Percentiles rank a stretch among this genome's conserved stretches.
Conservation (phyloP, 768 basidiomycete species). For the Trametes meyenii region DNA sequence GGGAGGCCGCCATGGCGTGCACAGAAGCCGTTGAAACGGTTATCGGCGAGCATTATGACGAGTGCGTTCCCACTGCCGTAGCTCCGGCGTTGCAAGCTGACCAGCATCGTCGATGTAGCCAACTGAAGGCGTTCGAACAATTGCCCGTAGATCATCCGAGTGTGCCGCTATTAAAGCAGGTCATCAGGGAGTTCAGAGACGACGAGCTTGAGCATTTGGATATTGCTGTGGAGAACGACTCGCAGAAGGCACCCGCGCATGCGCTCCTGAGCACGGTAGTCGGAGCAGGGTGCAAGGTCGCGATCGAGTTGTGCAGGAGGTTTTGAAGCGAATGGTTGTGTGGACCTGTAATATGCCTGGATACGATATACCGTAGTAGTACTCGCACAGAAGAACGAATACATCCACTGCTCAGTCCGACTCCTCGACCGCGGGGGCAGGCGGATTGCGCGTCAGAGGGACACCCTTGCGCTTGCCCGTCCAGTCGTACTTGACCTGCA, state of each 20-base stretch:
- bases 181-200: slow-evolving; percentile 86
- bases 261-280: slow-evolving; percentile 85
- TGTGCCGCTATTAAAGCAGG: slow-evolving; percentile 67
- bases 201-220: slow-evolving; percentile 96
- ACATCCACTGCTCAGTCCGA: slow-evolving; percentile 25
- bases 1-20: slow-evolving; percentile 96
- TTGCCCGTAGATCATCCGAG: slow-evolving; percentile 75
- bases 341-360: background rate
- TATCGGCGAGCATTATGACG: slow-evolving; percentile 98
- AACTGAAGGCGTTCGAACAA: slow-evolving; percentile 73
- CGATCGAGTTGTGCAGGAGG: slow-evolving; percentile 87
- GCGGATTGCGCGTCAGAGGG: slow-evolving; percentile 35
- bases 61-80: slow-evolving; percentile 56
- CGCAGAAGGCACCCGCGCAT: slow-evolving; percentile 90
- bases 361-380: slow-evolving; percentile 19
- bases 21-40: slow-evolving; percentile 98
- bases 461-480: slow-evolving; percentile 52
- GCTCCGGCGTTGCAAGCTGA: background rate
- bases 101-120: slow-evolving; percentile 54
- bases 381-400: background rate
- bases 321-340: slow-evolving; percentile 43
- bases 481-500: slow-evolving; percentile 58
- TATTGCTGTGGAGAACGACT: slow-evolving; percentile 83
- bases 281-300: slow-evolving; percentile 83
- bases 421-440: slow-evolving; percentile 22